These are phyloP conservation scores for Candida stauntonica DNA, from an alignment of 805 yeast species.

Conservation along the genomic window DNA sequence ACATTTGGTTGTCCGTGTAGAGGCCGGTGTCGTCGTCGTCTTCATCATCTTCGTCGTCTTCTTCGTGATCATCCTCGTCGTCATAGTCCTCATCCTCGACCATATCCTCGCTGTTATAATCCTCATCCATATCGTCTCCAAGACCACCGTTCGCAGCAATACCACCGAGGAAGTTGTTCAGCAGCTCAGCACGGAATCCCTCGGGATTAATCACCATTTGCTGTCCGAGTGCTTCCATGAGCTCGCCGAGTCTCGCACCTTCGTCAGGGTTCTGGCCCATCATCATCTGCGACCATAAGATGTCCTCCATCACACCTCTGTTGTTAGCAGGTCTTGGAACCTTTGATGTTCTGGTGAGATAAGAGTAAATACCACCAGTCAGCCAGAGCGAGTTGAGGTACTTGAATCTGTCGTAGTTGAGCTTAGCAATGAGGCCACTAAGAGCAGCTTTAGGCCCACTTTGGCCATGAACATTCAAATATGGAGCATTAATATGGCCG, in stretches of 20 bases:
- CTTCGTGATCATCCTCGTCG: slow-evolving; percentile 7
- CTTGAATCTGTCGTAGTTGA: slow-evolving; percentile 49
- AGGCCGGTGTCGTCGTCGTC: slow-evolving; percentile 1
- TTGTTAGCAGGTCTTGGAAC: slow-evolving; percentile 5
- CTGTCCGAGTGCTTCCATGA: neutral
- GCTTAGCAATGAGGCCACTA: slow-evolving; percentile 50
- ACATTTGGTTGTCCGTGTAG: neutral
- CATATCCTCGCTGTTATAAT: slow-evolving; percentile 22
- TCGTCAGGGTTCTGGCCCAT: slow-evolving; percentile 15
- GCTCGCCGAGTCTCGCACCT: slow-evolving; percentile 19
- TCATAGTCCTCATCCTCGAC: slow-evolving; percentile 16
- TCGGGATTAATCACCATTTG: neutral
- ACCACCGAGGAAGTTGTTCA: slow-evolving; percentile 4
- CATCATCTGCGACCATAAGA: slow-evolving; percentile 16
- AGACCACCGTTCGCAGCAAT: neutral
- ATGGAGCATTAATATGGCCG: slow-evolving; percentile 56
- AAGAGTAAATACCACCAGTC: slow-evolving; percentile 51
- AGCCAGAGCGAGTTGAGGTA: slow-evolving; percentile 59
- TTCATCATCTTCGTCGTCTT: slow-evolving; percentile 7
- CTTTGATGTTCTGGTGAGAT: slow-evolving; percentile 32
- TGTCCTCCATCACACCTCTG: slow-evolving; percentile 3
- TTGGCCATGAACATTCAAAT: slow-evolving; percentile 73
- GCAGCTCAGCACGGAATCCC: neutral
- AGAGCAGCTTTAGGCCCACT: slow-evolving; percentile 51
- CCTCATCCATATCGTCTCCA: slow-evolving; percentile 2